Evolutionary conservation across 495 filamentous ascomycete species (phyloP).

Genomic region (Aspergillus avenaceus): DNA sequence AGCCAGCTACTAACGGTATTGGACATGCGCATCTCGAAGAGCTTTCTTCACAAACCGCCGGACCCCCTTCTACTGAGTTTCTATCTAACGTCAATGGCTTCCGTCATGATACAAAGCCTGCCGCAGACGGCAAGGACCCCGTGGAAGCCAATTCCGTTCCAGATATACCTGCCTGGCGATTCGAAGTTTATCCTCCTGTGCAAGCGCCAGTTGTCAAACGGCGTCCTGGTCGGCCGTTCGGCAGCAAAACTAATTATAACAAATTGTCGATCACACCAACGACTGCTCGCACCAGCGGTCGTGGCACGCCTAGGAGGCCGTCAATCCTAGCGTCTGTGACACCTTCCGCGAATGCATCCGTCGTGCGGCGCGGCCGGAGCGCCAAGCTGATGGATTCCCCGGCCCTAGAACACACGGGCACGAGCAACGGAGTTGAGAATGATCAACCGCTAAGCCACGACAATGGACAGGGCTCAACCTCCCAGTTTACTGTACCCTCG

Average conservation of each 20-base stretch:
- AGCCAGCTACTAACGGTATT: constrained; percentile 23
- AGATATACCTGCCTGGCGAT: constrained; percentile 71
- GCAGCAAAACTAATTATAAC: constrained; percentile 18
- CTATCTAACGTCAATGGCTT: constrained; percentile 34
- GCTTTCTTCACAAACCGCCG: constrained; percentile 25
- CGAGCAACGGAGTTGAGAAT: constrained; percentile 23
- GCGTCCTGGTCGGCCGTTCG: constrained; percentile 45
- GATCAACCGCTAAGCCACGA: constrained; percentile 12
- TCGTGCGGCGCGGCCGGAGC: constrained; percentile 38
- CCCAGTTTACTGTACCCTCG: neutral
- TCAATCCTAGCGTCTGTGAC: constrained; percentile 27
- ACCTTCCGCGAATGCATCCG: constrained; percentile 19
- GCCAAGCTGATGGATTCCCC: constrained; percentile 30
- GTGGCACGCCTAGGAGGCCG: constrained; percentile 34
- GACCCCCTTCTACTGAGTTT: constrained; percentile 33
- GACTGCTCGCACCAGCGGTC: constrained; percentile 28
- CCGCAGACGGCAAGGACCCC: constrained; percentile 8
- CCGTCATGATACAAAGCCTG: constrained; percentile 13
- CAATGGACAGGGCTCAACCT: neutral
- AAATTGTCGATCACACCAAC: constrained; percentile 25
- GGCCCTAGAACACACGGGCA: constrained; percentile 20
- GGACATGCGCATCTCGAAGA: constrained; percentile 2
- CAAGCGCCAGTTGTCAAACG: constrained; percentile 47
- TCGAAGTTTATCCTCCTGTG: constrained; percentile 82
- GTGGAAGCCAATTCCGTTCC: constrained; percentile 26